Percentiles rank a stretch among this genome's conserved stretches.
Evolutionary conservation across 75 land plant genomes (phyloP).

Genomic region (Cryptomeria japonica): DNA sequence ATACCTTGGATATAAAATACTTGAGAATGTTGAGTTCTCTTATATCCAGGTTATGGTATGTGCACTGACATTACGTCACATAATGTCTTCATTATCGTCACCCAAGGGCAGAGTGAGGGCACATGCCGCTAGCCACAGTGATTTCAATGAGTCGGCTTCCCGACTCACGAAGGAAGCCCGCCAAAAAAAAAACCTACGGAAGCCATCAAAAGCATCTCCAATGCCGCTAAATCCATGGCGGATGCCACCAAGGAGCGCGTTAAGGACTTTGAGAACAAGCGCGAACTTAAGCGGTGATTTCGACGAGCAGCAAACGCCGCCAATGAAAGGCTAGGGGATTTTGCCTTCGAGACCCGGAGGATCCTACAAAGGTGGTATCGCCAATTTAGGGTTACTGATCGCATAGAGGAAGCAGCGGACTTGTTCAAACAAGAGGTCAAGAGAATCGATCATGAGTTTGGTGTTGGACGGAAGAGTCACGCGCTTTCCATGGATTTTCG

Average conservation of each 20-base stretch:
- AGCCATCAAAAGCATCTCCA: not conserved
- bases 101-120: not conserved
- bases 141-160: not conserved
- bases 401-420: conserved; percentile 22
- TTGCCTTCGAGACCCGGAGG: conserved; percentile 30
- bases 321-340: conserved; percentile 33
- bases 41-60: too few relatives aligned
- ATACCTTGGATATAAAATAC: too few relatives aligned
- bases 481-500: conserved; percentile 24
- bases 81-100: not conserved
- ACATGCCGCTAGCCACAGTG: not conserved
- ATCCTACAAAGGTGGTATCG: conserved; percentile 28
- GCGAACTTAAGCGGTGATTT: not conserved
- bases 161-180: not conserved
- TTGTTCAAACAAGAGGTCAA: conserved; percentile 36
- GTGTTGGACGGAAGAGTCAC: conserved; percentile 34
- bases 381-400: conserved; percentile 28
- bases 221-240: conserved; percentile 1
- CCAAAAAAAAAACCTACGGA: not conserved
- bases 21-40: too few relatives aligned
- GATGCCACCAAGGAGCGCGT: not conserved
- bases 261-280: not conserved
- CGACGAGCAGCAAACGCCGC: conserved; percentile 12
- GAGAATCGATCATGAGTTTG: conserved; percentile 27
- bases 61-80: too few relatives aligned